Base-by-base conservation (phyloP, 1,139 yeast species). In the Barnettozyma hawaiiensis region DNA sequence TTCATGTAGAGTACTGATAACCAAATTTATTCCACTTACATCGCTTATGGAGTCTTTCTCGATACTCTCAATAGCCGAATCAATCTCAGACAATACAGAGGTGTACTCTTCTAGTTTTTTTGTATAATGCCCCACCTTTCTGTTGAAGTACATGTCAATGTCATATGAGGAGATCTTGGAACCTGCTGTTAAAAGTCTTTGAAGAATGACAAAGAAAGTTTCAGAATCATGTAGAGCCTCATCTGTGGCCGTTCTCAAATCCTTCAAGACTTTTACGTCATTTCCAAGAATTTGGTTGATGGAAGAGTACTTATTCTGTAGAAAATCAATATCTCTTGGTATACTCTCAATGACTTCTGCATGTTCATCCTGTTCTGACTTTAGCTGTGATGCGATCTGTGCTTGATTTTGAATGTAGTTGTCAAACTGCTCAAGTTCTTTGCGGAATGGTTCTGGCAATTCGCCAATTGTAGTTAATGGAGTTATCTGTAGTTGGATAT, bases 381-480 rank as follows among this genome's bases (percentile, higher is more conserved):
- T 78, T 47, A 92, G 69, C 39, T 85, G 85, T 36, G 87, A 92
- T 7, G 95, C 83, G 42, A 85, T 83, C 46, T 83, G 76, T 44
- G 84, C 85, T 65, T 92, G 97, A 31, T 80, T 76, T 52, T 81
- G 85, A 49, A 92, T 87, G 60, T 87, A 90, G 43, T 78, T 76
- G 61, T 92, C 96, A 45, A 90, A 69, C 49, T 81, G 83, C 58
- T 87, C 95, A 34, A 92, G 70, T 59, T 87, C 86, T 54, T 77
- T 81, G 54, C 89, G 89, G 33, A 77, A 71, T 11, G 75, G 76
- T 34, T 73, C 79, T 0, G 97, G 95, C 37, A 92, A 71, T 52
- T 90, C 97, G 11, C 85, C 81, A 3, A 90, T 92, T 42, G 95
- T 73, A 0, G 97, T 86, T 75, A 90, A 78, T 6, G 96, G 84